Percentiles rank a stretch among this genome's conserved stretches.
Evolutionary conservation across 2,329 filamentous ascomycete genomes (phyloP).

Genomic region (Colletotrichum chrysophilum): DNA sequence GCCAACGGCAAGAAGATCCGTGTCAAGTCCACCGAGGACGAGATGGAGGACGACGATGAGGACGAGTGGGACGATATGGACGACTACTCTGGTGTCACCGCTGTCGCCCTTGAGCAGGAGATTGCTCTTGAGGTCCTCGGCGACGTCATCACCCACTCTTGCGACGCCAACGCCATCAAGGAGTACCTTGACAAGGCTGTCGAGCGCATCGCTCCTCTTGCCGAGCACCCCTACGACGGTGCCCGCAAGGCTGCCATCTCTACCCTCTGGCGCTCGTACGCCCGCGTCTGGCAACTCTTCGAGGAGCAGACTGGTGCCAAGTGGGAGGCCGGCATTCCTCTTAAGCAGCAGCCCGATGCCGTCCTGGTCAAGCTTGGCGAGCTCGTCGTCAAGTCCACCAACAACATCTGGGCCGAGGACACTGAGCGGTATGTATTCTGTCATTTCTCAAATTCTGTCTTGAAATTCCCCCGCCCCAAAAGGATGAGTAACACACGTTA

Average conservation of each 20-base stretch:
- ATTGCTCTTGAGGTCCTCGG: conserved; percentile 95
- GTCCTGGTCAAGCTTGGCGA: conserved; percentile 87
- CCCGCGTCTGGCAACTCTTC: conserved; percentile 86
- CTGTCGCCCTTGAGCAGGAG: conserved; percentile 94
- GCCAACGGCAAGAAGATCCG: conserved; percentile 87
- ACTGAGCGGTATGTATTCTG: conserved; percentile 84
- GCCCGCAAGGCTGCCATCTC: conserved; percentile 91
- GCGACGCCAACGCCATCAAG: conserved; percentile 72
- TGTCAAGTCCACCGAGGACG: conserved; percentile 62
- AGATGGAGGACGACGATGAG: conserved; percentile 68
- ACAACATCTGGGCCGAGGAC: conserved; percentile 88
- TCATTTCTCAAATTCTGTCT: background rate
- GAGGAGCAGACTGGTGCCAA: conserved; percentile 80
- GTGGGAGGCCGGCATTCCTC: conserved; percentile 87
- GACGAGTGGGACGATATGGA: conserved; percentile 87
- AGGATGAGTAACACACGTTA: conserved; percentile 94
- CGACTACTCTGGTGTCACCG: conserved; percentile 82
- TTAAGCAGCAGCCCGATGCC: conserved; percentile 77
- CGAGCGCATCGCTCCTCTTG: conserved; percentile 78
- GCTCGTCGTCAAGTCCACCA: conserved; percentile 82
- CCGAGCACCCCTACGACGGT: conserved; percentile 90
- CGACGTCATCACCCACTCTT: conserved; percentile 88
- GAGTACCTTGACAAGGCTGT: conserved; percentile 91
- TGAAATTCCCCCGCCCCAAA: conserved; percentile 32
- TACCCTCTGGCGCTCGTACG: conserved; percentile 92